Evolutionary conservation across 345 rosid genomes (phyloP).

Genomic region (Eucalyptus erythrocorys): DNA sequence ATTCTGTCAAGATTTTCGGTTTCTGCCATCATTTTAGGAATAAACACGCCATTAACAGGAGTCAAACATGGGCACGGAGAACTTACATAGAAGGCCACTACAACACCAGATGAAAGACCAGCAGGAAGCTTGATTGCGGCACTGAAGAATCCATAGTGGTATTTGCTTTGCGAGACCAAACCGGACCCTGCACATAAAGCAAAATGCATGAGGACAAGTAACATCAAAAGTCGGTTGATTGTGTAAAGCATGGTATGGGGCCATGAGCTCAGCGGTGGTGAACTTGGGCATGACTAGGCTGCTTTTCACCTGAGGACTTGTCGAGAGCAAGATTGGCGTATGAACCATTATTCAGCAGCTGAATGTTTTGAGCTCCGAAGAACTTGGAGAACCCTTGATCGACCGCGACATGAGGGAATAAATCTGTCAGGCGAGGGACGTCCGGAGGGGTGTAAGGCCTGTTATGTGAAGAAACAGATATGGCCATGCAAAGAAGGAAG

Average conservation of each 20-base stretch:
- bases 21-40: background rate
- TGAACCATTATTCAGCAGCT: conserved; percentile 43
- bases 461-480: conserved; percentile 43
- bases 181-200: conserved; percentile 52
- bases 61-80: background rate
- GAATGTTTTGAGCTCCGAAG: conserved; percentile 52
- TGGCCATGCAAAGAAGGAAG: conserved; percentile 19
- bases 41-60: background rate
- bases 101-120: conserved; percentile 85
- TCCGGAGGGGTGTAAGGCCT: conserved; percentile 41
- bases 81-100: conserved; percentile 87
- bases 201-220: background rate
- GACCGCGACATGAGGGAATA: conserved; percentile 37
- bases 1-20: background rate
- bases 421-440: conserved; percentile 53
- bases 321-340: conserved; percentile 52
- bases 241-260: background rate
- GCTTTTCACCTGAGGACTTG: conserved; percentile 48
- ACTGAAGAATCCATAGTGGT: conserved; percentile 74
- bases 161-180: conserved; percentile 40
- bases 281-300: background rate
- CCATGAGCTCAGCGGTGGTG: background rate
- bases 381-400: conserved; percentile 23
- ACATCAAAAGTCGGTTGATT: background rate
- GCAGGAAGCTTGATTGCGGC: conserved; percentile 81